phyloP scores from a whole-genome alignment of 345 rosid species.

The Durio zibethinus region DNA sequence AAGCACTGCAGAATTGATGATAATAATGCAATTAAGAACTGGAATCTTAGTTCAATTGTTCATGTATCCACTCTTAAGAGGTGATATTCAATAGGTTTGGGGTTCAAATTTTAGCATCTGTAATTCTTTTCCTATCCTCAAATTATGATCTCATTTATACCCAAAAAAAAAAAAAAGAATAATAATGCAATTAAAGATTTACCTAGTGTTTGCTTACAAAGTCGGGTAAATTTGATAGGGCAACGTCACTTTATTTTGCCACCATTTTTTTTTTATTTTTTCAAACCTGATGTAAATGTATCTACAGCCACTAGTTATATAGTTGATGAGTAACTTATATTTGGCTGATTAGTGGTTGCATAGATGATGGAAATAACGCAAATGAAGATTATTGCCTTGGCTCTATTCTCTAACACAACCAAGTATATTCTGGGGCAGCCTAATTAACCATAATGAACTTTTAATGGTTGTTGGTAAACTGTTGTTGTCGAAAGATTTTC shows the following conservation, averaged over 20 bases:
- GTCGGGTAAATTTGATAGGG: background rate
- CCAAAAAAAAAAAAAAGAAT: too few relatives aligned
- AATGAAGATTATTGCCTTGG: background rate
- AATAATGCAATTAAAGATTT: slow-evolving; percentile 16
- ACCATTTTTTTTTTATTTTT: slow-evolving; percentile 1
- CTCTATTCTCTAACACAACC: background rate
- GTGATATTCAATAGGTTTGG: too few relatives aligned
- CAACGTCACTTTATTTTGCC: background rate
- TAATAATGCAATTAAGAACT: slow-evolving; percentile 18
- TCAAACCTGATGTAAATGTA: background rate
- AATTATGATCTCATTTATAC: too few relatives aligned
- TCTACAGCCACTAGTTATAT: too few relatives aligned
- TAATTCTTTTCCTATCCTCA: too few relatives aligned
- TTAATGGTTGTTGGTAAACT: background rate
- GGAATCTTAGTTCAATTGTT: too few relatives aligned
- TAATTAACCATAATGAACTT: background rate
- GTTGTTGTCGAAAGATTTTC: background rate
- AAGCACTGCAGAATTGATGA: slow-evolving; percentile 10
- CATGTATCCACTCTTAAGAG: too few relatives aligned
- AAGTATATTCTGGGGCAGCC: background rate
- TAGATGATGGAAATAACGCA: background rate
- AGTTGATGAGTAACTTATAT: too few relatives aligned
- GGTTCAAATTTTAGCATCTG: too few relatives aligned
- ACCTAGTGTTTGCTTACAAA: background rate
- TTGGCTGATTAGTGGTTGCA: background rate